These are phyloP conservation scores for Bondarzewia mesenterica DNA, from an alignment of 1,284 basidiomycete genomes.

Conservation along the genomic window DNA sequence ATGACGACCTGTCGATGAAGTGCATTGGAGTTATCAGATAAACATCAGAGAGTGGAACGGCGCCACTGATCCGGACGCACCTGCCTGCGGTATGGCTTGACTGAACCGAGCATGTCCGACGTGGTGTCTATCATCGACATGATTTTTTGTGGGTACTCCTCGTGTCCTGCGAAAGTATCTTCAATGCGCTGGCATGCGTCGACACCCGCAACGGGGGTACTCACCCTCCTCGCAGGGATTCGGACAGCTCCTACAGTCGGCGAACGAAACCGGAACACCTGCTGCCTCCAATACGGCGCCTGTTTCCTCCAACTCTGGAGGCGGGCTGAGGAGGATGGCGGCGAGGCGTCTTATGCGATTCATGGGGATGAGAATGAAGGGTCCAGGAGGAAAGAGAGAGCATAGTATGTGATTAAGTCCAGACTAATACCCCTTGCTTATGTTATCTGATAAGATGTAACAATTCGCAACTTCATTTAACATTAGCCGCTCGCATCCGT, in stretches of 20 bases:
- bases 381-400: background rate
- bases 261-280: slow-evolving; percentile 60
- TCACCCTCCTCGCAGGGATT: slow-evolving; percentile 71
- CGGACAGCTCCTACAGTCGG: slow-evolving; percentile 67
- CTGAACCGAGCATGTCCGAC: slow-evolving; percentile 71
- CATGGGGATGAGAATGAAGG: slow-evolving; percentile 8
- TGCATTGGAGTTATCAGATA: slow-evolving; percentile 11
- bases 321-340: slow-evolving; percentile 22
- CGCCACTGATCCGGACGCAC: slow-evolving; percentile 28
- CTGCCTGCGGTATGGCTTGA: slow-evolving; percentile 77
- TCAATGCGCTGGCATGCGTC: slow-evolving; percentile 23
- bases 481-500: no score
- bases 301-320: slow-evolving; percentile 17
- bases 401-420: background rate
- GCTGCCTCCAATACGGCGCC: slow-evolving; percentile 29
- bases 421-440: background rate
- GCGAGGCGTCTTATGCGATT: slow-evolving; percentile 23
- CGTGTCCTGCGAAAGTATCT: slow-evolving; percentile 50
- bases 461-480: no score
- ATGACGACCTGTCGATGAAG: slow-evolving; percentile 56
- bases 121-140: slow-evolving; percentile 66
- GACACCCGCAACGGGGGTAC: slow-evolving; percentile 6
- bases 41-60: background rate
- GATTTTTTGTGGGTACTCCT: slow-evolving; percentile 56
- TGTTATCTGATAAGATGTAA: slow-evolving; percentile 5